phyloP scores from a whole-genome alignment of 495 filamentous ascomycete species.

The Cairneyella variabilis region DNA sequence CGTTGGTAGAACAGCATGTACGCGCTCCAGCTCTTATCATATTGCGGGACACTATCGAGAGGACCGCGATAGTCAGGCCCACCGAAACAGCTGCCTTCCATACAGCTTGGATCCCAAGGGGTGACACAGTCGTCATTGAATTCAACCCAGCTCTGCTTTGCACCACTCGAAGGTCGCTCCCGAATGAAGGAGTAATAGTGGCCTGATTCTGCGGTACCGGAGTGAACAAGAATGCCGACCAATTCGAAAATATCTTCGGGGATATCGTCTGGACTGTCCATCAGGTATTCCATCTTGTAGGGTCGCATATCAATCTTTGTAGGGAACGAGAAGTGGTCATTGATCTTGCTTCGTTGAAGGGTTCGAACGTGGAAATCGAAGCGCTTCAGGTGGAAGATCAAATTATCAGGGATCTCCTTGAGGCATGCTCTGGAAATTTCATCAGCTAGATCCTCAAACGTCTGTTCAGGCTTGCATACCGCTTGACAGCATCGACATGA shows the following conservation, averaged over 20 bases:
- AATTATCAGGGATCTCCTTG: conserved; percentile 88
- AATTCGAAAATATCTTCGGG: conserved; percentile 80
- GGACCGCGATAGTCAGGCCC: conserved; percentile 54
- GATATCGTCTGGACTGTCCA: conserved; percentile 49
- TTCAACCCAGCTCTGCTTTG: conserved; percentile 68
- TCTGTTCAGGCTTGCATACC: conserved; percentile 39
- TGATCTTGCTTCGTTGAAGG: conserved; percentile 86
- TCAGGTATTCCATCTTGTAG: conserved; percentile 85
- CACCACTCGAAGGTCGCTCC: conserved; percentile 59
- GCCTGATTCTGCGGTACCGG: conserved; percentile 87
- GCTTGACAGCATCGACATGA: conserved; percentile 92
- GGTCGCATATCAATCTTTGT: conserved; percentile 80
- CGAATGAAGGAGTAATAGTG: conserved; percentile 97
- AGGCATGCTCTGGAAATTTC: conserved; percentile 60
- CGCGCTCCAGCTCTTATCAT: conserved; percentile 74
- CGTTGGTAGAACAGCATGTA: conserved; percentile 99
- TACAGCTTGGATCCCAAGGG: conserved; percentile 66
- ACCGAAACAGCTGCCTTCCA: conserved; percentile 77
- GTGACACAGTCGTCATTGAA: conserved; percentile 88
- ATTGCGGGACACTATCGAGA: conserved; percentile 42
- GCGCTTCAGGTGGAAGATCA: conserved; percentile 94
- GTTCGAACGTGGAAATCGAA: conserved; percentile 92
- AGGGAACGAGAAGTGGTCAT: conserved; percentile 91
- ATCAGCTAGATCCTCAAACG: not conserved
- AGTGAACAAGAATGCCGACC: conserved; percentile 88